phyloP scores from a whole-genome alignment of 768 basidiomycete species.

The Gymnopilus junonius region DNA sequence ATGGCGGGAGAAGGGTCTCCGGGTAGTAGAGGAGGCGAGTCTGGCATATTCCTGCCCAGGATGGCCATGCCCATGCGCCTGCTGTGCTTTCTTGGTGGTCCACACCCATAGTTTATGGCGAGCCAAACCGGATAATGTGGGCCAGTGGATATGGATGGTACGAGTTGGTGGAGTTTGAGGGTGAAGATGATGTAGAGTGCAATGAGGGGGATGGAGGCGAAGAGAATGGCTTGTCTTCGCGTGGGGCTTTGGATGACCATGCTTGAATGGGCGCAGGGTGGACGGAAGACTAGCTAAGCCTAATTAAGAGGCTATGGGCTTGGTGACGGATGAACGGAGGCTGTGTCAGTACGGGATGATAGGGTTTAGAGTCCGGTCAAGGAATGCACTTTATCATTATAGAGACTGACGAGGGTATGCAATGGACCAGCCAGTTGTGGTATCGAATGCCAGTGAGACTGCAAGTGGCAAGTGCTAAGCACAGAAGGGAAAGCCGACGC shows the following conservation, averaged over 20 bases:
- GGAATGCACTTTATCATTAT: too few species aligned
- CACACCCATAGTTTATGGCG: constrained; percentile 28
- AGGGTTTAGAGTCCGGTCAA: too few species aligned
- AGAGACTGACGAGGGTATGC: too few species aligned
- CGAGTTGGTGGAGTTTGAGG: constrained; percentile 23
- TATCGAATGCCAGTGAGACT: neutral
- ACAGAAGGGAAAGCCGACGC: neutral
- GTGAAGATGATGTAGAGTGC: constrained; percentile 25
- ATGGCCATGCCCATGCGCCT: constrained; percentile 2
- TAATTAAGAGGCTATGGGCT: neutral
- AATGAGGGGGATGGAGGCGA: constrained; percentile 26
- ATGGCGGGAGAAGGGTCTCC: constrained; percentile 46
- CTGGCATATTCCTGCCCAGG: constrained; percentile 12
- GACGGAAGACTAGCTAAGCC: neutral
- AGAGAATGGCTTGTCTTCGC: constrained; percentile 24
- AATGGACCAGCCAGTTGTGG: neutral
- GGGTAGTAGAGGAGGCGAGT: neutral
- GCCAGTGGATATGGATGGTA: constrained; percentile 28
- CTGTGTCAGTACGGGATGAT: neutral
- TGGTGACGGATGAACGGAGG: neutral
- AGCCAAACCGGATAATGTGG: constrained; percentile 25
- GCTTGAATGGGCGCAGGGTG: too few species aligned
- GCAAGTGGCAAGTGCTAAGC: too few species aligned
- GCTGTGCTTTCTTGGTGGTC: constrained; percentile 15
- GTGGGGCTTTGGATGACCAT: constrained; percentile 26